These are phyloP conservation scores for Luffa acutangula DNA, from an alignment of 306 rosid species.

Conservation along the genomic window DNA sequence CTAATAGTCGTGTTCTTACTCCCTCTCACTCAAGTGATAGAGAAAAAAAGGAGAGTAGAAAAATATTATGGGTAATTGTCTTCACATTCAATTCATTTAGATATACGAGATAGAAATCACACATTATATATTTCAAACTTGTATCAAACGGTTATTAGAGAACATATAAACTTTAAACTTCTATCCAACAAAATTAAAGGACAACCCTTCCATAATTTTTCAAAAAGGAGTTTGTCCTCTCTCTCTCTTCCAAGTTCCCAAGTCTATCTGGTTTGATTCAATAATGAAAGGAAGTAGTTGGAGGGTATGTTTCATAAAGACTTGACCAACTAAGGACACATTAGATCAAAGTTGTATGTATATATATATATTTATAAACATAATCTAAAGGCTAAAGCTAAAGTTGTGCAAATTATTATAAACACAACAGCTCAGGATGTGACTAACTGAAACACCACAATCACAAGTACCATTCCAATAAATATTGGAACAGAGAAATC, in stretches of 20 bases:
- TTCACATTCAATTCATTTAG: too few species aligned
- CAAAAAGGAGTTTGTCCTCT: too few species aligned
- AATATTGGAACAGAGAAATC: neutral
- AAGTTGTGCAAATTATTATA: neutral
- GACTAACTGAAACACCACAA: constrained; percentile 9
- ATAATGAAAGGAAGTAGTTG: constrained; percentile 2
- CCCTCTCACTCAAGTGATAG: neutral
- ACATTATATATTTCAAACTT: too few species aligned
- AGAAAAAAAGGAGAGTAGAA: too few species aligned
- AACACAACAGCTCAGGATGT: constrained; percentile 2
- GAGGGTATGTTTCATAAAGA: constrained; percentile 13
- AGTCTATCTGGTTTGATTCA: neutral
- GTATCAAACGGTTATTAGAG: too few species aligned
- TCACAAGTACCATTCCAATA: neutral
- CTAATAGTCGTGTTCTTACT: neutral
- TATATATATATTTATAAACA: too few species aligned
- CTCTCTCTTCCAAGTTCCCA: neutral
- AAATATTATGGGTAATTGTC: too few species aligned
- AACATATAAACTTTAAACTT: too few species aligned
- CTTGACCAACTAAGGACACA: constrained; percentile 5
- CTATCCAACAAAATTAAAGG: too few species aligned
- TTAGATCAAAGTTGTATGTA: neutral
- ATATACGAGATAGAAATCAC: too few species aligned
- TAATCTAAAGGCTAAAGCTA: neutral
- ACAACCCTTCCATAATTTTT: too few species aligned